Conservation (phyloP, 75 land plant species). For the Larix kaempferi region DNA sequence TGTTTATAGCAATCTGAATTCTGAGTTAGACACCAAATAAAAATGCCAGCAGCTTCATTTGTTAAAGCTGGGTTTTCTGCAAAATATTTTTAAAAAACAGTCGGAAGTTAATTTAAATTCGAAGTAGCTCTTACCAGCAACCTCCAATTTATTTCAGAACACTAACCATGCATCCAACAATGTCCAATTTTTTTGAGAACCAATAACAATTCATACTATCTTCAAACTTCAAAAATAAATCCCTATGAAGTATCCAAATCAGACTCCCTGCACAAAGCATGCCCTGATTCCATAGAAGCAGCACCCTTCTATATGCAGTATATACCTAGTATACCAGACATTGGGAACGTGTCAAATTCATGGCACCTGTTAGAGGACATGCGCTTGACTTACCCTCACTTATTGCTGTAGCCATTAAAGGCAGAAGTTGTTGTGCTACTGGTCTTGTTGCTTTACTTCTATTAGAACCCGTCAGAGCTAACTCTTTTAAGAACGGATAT, state of each 20-base stretch:
- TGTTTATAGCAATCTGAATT: slow-evolving; percentile 78
- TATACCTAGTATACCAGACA: background rate
- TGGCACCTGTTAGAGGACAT: background rate
- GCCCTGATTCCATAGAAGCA: background rate
- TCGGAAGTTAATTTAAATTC: background rate
- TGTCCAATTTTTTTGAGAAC: background rate
- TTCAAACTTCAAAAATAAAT: background rate
- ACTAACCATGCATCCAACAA: too few relatives aligned
- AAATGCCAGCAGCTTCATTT: slow-evolving; percentile 58
- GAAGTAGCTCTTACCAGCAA: background rate
- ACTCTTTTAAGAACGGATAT: slow-evolving; percentile 80
- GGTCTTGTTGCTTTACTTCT: slow-evolving; percentile 79
- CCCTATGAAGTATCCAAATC: background rate
- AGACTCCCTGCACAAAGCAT: background rate
- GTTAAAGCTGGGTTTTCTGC: slow-evolving; percentile 59
- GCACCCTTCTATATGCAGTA: background rate
- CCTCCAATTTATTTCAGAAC: background rate
- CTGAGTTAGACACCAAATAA: slow-evolving; percentile 84
- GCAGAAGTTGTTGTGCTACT: slow-evolving; percentile 76
- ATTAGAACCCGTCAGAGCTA: slow-evolving; percentile 77
- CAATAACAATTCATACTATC: background rate
- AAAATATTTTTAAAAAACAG: background rate
- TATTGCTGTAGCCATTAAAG: slow-evolving; percentile 43
- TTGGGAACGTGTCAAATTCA: background rate
- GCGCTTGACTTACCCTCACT: slow-evolving; percentile 42